Evolutionary conservation across 306 rosid species (phyloP), one percentile per base, ranked within the genome.

Genomic region (Potentilla sterilis): DNA sequence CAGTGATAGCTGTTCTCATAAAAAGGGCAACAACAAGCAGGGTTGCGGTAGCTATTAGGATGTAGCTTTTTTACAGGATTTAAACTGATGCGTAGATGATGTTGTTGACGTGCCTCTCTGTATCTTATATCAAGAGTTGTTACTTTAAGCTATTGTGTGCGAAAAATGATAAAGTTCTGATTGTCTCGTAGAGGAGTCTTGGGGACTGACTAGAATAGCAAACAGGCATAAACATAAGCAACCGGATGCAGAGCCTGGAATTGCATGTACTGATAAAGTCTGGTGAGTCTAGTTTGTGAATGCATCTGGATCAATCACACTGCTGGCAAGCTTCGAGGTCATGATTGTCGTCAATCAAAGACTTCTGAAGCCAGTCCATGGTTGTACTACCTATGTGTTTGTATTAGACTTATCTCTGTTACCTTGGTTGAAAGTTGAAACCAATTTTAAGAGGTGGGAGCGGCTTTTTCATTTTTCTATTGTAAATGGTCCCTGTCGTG

Each of bases 31-130:
- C 24, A 64, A 64, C 46, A 64, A 66, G 70, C 48, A 19, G 15
- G 70, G 7, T 66, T 66, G 15, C 32, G 40, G 48, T 66, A 40
- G 48, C 70, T n/a, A 41, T 72, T 40, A 72, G 52, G 41, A 22
- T 40, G 24, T 55, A 22, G 15, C 44, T 40, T 1, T 55, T 18
- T 22, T 35, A 7, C 21, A 19, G 35, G 44, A 70, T 52, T 22
- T 15, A 52, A 41, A 55, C 2, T 40, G 22, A 72, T 37, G 41
- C 0, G 16, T 21, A 5, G 42, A 14, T 14, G 9, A 62, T 34
- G 38, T 5, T 21, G 32, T 44, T 44, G 28, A 10, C 2, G 4
- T 2, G 15, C 42, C 67, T 2, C 42, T 32, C 12, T 2, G 14
- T 9, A 6, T 15, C 19, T 61, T 21, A 28, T 61, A 32, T 14